Evolutionary conservation across 768 basidiomycete species (phyloP), one percentile per base, ranked within the genome.

Genomic region (Fibroporia radiculosa): DNA sequence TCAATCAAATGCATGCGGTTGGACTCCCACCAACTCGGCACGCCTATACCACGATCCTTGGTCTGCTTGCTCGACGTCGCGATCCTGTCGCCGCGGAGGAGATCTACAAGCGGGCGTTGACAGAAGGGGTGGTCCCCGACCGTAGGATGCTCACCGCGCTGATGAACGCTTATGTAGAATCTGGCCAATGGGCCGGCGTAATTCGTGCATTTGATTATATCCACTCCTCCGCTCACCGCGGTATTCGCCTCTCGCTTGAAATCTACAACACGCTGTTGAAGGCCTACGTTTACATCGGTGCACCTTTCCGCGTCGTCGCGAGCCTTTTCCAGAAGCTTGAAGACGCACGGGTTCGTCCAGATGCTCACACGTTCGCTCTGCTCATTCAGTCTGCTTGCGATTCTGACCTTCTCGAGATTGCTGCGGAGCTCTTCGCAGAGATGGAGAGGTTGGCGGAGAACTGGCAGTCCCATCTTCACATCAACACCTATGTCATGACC

Each of bases 381-480:
- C 66, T 91, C 39, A 78, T 93, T 27, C 85, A 88, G 57, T 83
- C 85, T 0, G 85, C 92, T 10, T 84, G 85, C 57, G 85, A 92
- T 54, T 67, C 78, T 14, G 76, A 80, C 4, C 58, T 72, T 44
- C 77, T 92, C 72, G 65, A 68, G 11, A 59, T 75, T 6, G 91
- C 90, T 4, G 60, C 67, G 39, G 70, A 79, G n/a, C 66, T 95
- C 18, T 82, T 84, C 56, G 58, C 63, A 28, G 73, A 85, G 59
- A 79, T 95, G 75, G 77, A 82, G 45, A 51, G 55, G n/a, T 58
- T 67, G n/a, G 54, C 65, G 25, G 56, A 62, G 35, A 51, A 64
- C 10, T 64, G 65, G 61, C 56, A 66, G 14, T 58, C 68, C 3
- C 56, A 63, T 22, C 50, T 77, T 14, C 61, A 66, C 28, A 59